Base-by-base conservation (phyloP, 495 filamentous ascomycete species). In the Podospora bellae-mahoneyi region DNA sequence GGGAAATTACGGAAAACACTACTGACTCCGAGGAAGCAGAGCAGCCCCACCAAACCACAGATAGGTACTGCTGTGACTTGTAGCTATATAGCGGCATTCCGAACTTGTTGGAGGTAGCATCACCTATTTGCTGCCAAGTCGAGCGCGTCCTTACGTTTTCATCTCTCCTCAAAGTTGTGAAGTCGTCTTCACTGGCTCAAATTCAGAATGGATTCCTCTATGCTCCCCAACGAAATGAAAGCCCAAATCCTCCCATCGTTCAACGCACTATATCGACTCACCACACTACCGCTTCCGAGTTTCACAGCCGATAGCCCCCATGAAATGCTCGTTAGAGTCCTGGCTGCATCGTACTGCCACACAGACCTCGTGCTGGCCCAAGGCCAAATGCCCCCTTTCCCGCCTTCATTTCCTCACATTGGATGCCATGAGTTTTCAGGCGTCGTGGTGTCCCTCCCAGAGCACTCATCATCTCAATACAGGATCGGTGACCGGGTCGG, bases 301-400 rank as follows among this genome's bases (percentile, higher is more conserved):
- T 39, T 39, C 10, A 39, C 34, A 6, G 55, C 65, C 9, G 68
- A 72, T 15, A 60, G 62, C 0, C 73, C 77, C n/a, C 56, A 77
- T 56, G 78, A 79, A 58, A 58, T 80, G 13, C 72, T 80, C 2
- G 71, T 80, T 69, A 74, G 75, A 64, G 78, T 80, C 7, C 71
- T 74, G 54, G 78, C 77, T 3, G 78, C 78, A 4, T 79, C 77
- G 13, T 80, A 80, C 70, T 80, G 78, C 68, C 78, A 80, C 71
- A 78, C 78, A 15, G 78, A 80, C 65, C 69, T 64, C 32, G 78
- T 80, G 15, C 74, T 79, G 26, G 74, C 74, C 48, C 66, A 70
- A 18, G 78, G 78, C 28, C 68, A 74, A 18, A 78, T 80, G 77
- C 68, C 73, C 20, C 72, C 72, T 28, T 61, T 68, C 44, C 74